Evolutionary conservation across 129 eudicot genomes (phyloP).

Genomic region (Deinandra increscens): DNA sequence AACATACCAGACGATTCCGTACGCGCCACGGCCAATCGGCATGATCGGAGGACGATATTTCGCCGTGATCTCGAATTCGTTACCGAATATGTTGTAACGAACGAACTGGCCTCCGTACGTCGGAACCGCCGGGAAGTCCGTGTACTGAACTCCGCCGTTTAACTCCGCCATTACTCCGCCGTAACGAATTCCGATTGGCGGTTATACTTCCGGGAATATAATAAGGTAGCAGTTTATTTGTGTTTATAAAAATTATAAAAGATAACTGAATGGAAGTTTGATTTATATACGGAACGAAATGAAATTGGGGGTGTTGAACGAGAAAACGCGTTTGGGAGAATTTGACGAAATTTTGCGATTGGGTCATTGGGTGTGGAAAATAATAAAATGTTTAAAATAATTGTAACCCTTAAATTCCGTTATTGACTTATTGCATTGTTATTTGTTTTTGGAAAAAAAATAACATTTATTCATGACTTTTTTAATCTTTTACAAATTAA

Average conservation of each 20-base stretch:
- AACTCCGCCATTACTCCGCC: conserved; percentile 44
- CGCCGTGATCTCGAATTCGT: conserved; percentile 61
- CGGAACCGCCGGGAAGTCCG: conserved; percentile 59
- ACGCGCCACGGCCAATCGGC: conserved; percentile 97
- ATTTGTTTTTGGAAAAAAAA: too few species aligned
- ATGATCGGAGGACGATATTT: conserved; percentile 79
- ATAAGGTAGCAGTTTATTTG: background rate
- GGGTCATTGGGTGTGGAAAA: conserved; percentile 10
- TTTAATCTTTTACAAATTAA: too few species aligned
- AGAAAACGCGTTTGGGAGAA: conserved; percentile 42
- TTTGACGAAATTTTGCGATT: background rate
- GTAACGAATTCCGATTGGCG: conserved; percentile 12
- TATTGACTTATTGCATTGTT: background rate
- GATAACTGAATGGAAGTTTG: background rate
- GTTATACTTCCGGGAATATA: background rate
- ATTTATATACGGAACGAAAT: background rate
- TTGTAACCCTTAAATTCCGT: background rate
- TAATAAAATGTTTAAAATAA: background rate
- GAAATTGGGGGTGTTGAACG: conserved; percentile 24
- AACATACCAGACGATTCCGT: conserved; percentile 83
- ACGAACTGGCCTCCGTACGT: conserved; percentile 79
- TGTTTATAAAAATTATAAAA: background rate
- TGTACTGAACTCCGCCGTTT: conserved; percentile 39
- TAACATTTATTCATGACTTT: too few species aligned
- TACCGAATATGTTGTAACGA: conserved; percentile 69